Conservation (phyloP, 2,329 filamentous ascomycete genomes). For the Pseudogymnoascus sp. region DNA sequence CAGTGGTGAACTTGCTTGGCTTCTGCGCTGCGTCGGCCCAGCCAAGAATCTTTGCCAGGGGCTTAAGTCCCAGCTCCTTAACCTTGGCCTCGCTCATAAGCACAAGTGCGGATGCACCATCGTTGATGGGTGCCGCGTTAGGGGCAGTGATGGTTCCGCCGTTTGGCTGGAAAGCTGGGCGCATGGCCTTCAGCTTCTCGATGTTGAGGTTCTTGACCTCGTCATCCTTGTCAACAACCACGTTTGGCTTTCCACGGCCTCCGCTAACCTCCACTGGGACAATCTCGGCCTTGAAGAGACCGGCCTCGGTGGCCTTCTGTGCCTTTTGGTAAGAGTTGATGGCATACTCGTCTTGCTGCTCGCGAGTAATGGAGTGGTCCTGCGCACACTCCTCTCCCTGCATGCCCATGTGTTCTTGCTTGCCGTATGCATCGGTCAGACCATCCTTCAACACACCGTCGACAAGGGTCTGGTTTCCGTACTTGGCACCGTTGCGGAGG, state of each 20-base stretch:
- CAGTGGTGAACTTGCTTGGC: constrained; percentile 92
- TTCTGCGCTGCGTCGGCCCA: constrained; percentile 93
- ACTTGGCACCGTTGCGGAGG: constrained; percentile 83
- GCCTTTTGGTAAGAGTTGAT: constrained; percentile 93
- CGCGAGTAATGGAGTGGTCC: constrained; percentile 73
- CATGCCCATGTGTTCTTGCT: constrained; percentile 95
- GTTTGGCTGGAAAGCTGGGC: constrained; percentile 72
- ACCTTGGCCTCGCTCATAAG: constrained; percentile 91
- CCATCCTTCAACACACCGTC: constrained; percentile 94
- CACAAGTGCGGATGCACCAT: constrained; percentile 86
- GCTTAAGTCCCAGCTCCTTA: constrained; percentile 84
- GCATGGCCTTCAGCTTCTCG: constrained; percentile 77
- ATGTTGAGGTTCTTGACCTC: constrained; percentile 91
- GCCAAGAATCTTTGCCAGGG: constrained; percentile 91
- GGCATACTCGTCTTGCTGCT: constrained; percentile 90
- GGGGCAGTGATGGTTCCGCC: constrained; percentile 88
- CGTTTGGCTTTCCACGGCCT: constrained; percentile 79
- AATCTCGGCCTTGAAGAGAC: constrained; percentile 80
- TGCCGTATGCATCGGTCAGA: constrained; percentile 82
- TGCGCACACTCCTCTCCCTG: constrained; percentile 84
- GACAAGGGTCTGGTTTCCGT: constrained; percentile 80
- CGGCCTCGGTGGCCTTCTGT: constrained; percentile 73
- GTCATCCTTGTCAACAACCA: constrained; percentile 78
- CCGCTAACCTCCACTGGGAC: constrained; percentile 80
- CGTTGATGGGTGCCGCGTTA: constrained; percentile 93